Evolutionary conservation across 1,284 basidiomycete species (phyloP), one percentile per base, ranked within the genome.

Genomic region (Cryptococcus wingfieldii): DNA sequence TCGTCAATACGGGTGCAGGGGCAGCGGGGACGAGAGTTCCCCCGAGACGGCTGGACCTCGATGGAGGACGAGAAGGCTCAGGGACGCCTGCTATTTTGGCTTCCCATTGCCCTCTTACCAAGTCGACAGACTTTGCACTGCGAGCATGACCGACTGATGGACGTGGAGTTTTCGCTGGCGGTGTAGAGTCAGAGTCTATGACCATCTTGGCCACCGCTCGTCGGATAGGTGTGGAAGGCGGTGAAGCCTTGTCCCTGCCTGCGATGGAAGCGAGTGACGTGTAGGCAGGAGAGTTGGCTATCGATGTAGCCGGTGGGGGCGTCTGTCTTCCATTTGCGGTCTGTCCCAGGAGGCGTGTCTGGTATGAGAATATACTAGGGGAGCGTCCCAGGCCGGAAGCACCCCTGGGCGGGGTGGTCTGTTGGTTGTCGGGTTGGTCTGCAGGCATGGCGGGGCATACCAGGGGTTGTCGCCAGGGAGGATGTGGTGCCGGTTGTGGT

Each of bases 61-160:
- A 18, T 42, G 16, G 16, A n/a, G 41, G n/a, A 42, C 16, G 16
- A 23, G 16, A 23, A n/a, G 39, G 39, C 25, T 46, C 18, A 7
- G 44, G 61, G 1, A 65, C 56, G 47, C 66, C 63, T 38, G 51
- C 63, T 42, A 75, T 75, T 60, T 71, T 72, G 1, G 66, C 66
- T 53, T 75, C 69, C 74, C 74, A 75, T 59, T 70, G 64, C 3
- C 62, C 62, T 16, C 72, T 57, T 7, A 67, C 72, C n/a, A 66
- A 51, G 53, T 71, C 70, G 23, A 75, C 68, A 0, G 70, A 70
- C 55, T 67, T 68, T 41, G 56, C 59, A 18, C 59, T 50, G 38
- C 59, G 54, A 2, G 49, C 68, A 47, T 53, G 56, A 3, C 60
- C 61, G 41, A 67, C 65, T 48, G 53, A 61, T 25, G 47, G 54